Conservation (phyloP, 441 rosid species). For the Pelargonium citronellum region DNA sequence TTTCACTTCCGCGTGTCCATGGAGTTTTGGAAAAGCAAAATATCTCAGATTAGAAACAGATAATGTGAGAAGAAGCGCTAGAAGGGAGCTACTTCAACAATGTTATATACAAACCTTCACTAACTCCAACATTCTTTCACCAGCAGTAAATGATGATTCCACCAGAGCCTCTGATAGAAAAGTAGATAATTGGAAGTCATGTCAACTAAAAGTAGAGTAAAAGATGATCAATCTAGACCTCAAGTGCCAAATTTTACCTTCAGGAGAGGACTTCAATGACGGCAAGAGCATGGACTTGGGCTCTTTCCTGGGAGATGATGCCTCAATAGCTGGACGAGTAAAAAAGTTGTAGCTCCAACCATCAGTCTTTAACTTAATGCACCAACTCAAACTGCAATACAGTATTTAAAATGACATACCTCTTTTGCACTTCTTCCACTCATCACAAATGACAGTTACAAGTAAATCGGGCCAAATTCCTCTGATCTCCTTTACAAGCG, state of each 20-base stretch:
- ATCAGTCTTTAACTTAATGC: conserved; percentile 19
- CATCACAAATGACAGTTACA: conserved; percentile 57
- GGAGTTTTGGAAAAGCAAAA: too few species aligned
- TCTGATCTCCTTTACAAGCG: conserved; percentile 52
- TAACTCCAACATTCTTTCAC: conserved; percentile 71
- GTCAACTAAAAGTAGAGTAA: neutral
- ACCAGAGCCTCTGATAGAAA: conserved; percentile 43
- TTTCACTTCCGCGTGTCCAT: too few species aligned
- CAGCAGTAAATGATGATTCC: conserved; percentile 67
- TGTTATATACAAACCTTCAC: conserved; percentile 59
- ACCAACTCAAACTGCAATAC: conserved; percentile 4
- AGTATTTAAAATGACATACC: conserved; percentile 36
- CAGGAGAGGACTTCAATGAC: conserved; percentile 38
- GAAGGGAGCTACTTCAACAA: neutral
- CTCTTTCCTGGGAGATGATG: conserved; percentile 74
- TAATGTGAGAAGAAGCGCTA: conserved; percentile 10
- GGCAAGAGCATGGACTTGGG: conserved; percentile 72
- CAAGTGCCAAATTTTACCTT: conserved; percentile 41
- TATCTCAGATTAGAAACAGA: conserved; percentile 13
- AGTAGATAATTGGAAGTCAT: neutral
- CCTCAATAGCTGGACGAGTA: conserved; percentile 61
- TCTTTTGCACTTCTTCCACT: conserved; percentile 95
- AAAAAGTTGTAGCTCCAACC: conserved; percentile 18
- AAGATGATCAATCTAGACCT: neutral
- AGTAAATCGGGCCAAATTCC: conserved; percentile 84